Base-by-base conservation (phyloP, 441 rosid genomes). In the Pelargonium australe region DNA sequence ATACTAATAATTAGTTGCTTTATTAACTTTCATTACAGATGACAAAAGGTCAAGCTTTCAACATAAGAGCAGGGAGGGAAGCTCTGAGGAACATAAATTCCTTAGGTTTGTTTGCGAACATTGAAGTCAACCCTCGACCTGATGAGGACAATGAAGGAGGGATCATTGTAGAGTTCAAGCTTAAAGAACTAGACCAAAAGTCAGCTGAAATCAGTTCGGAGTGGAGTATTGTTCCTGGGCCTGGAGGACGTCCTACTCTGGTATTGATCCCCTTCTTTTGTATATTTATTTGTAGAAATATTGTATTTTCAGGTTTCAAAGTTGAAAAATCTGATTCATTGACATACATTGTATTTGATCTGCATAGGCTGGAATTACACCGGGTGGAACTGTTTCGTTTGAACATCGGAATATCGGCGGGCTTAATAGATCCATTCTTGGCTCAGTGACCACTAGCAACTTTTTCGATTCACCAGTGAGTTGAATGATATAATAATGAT, bases 181-280 rank as follows among this genome's bases (percentile, higher is more conserved):
- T 95, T 57, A 91, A 95, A 78, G 99, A 91, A 79, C 81, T 91
- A 19, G 99, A 90, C 70, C 92, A 89, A 73, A 95, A 90, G 77
- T 92, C 97, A 40, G 99, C 99, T 77, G 99, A 95, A 88, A 96
- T 91, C 73, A 89, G 96, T 76, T 86, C 97, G 0, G 99, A 95
- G 71, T 95, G 97, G 99, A 95, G 94, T 79, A 89, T 95, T 73
- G 96, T 91, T 73, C 97, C 99, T 69, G 96, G 97, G 44, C 96
- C 87, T 37, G 96, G 99, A 80, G 96, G 99, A 66, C 89, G 92
- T 61, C 97, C 99, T 53, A 84, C 96, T 7, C 72, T 95, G 84
- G 99, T 95, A 85, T 76, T 67, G 60, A 57, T 71, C 7, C 25
- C 62, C 16, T 47, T 55, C 1, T 69, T 14, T 47, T 55, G 0